Base-by-base conservation (phyloP, 176 grass and related monocot species). In the Rhynchospora breviuscula region DNA sequence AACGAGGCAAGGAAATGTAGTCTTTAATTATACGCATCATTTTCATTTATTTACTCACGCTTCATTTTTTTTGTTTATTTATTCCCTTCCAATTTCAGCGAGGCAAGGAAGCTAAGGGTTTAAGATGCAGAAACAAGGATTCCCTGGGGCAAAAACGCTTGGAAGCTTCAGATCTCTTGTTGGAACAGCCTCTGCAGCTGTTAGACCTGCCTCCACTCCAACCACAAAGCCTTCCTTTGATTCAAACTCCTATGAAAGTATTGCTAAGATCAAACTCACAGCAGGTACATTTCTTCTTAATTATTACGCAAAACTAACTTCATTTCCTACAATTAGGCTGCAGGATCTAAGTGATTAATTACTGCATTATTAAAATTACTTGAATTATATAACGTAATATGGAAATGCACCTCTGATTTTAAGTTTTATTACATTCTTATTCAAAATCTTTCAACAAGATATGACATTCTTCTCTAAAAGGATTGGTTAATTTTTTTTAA, bases 201-300 rank as follows among this genome's bases (percentile, higher is more conserved):
- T 65, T 89, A 90, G 83, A 59, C 72, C 51, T 6, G 66, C 46
- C 51, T 53, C 47, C 9, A 54, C 60, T 65, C 78, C 80, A 71
- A 91, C 89, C 60, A 71, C 90, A 65, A 93, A 85, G 63, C 85
- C 87, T 74, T 87, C 89, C 23, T 91, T 73, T 43, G 92, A 98
- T 80, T 89, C 86, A 82, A 90, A 48, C 78, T 85, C 92, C 17
- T 95, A 98, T 73, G 91, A 91, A 79, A 93, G 92, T 86, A 93
- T 98, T 80, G 86, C 89, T 67, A 98, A 98, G 83, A 84, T 98
- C 87, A 95, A 95, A 82, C 91, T 93, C 33, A 95, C 92, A 84
- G 95, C 92, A 91, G 95, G 95, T 98, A 56, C 8, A 59, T 68
- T 59, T 77, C 57, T 46, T 57, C 49, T 11, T 56, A 69, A 15